Evolutionary conservation across 345 rosid species (phyloP).

Genomic region (Iberis pinnata): DNA sequence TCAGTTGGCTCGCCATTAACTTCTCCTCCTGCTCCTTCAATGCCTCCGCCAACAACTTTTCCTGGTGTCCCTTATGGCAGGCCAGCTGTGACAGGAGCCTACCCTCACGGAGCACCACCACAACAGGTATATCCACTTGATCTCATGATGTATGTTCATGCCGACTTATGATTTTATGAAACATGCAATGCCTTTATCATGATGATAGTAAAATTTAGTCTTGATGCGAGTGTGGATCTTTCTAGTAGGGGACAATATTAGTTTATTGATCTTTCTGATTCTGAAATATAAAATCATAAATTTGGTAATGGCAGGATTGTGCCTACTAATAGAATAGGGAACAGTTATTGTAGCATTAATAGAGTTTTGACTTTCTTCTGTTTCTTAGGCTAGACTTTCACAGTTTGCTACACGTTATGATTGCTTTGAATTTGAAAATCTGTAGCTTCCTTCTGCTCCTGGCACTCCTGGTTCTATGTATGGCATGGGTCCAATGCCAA

Average conservation of each 20-base stretch:
- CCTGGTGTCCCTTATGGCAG: conserved; percentile 26
- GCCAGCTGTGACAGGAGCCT: conserved; percentile 18
- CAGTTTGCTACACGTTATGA: neutral
- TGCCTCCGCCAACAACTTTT: conserved; percentile 24
- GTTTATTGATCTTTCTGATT: neutral
- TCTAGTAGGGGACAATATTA: neutral
- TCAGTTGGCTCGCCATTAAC: conserved; percentile 18
- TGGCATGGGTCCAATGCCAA: conserved; percentile 25
- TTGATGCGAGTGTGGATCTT: conserved; percentile 1
- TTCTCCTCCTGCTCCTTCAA: conserved; percentile 27
- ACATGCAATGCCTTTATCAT: conserved; percentile 8
- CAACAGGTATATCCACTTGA: conserved; percentile 24
- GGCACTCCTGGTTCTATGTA: conserved; percentile 26
- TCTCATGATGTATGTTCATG: neutral
- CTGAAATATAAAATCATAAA: neutral
- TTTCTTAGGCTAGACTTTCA: neutral
- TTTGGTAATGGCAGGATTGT: neutral
- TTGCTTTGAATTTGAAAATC: conserved; percentile 16
- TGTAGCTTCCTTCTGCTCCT: conserved; percentile 27
- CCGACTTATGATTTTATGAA: neutral
- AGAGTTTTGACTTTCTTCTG: conserved; percentile 1
- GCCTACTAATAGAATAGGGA: conserved; percentile 1
- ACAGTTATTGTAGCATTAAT: neutral
- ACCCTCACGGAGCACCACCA: conserved; percentile 26
- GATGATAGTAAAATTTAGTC: conserved; percentile 1